phyloP scores from a whole-genome alignment of 1,284 basidiomycete genomes.

The Trametes sp. region DNA sequence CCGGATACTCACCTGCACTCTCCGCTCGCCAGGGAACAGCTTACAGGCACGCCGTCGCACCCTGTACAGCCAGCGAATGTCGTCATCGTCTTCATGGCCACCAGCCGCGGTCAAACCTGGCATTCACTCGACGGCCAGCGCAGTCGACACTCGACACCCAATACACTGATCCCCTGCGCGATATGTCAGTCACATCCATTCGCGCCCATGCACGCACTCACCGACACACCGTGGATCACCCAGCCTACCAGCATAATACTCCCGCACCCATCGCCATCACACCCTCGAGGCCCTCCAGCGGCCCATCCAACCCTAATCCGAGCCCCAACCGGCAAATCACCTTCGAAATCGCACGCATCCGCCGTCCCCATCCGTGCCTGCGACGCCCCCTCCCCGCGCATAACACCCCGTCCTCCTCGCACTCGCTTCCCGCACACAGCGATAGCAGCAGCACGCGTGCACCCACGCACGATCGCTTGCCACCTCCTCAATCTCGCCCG shows the following conservation, averaged over 20 bases:
- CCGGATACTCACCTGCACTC: not conserved
- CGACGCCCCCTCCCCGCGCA: slow-evolving; percentile 9
- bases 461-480: not conserved
- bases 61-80: not conserved
- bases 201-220: not conserved
- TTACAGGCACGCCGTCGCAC: slow-evolving; percentile 3
- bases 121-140: not conserved
- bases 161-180: too few relatives aligned
- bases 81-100: not conserved
- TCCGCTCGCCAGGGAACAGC: not conserved
- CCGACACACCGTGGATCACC: not conserved
- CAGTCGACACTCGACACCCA: not conserved
- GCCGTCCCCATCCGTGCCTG: slow-evolving; percentile 7
- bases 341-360: not conserved
- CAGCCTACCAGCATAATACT: not conserved
- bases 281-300: not conserved
- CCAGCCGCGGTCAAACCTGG: not conserved
- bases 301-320: not conserved
- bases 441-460: not conserved
- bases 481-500: not conserved
- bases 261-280: not conserved
- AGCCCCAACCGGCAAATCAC: slow-evolving; percentile 9
- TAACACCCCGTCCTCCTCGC: slow-evolving; percentile 13
- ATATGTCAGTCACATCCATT: not conserved
- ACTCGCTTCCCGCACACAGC: not conserved